Conservation (phyloP, 1,139 yeast genomes). For the Suhomyces bokatorum region DNA sequence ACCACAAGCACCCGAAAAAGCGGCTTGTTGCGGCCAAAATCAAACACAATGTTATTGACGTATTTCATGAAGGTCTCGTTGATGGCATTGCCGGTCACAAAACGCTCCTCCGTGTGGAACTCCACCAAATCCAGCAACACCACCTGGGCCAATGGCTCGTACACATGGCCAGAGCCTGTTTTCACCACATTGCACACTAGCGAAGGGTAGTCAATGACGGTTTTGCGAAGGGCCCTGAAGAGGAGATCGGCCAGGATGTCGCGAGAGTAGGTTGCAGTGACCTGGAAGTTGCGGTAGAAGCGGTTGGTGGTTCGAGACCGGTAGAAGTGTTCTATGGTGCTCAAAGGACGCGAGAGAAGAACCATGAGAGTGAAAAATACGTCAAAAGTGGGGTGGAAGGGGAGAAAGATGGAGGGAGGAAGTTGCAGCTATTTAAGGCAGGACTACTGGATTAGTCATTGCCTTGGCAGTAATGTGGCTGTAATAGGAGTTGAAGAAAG, state of each 20-base stretch:
- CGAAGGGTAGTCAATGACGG: slow-evolving; percentile 37
- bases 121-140: slow-evolving; percentile 29
- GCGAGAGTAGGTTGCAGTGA: slow-evolving; percentile 36
- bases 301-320: slow-evolving; percentile 34
- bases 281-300: slow-evolving; percentile 36
- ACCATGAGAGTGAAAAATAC: neutral
- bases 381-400: neutral
- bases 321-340: slow-evolving; percentile 38
- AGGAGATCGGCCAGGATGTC: slow-evolving; percentile 21
- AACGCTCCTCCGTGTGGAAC: slow-evolving; percentile 14
- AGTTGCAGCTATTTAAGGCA: too few species aligned
- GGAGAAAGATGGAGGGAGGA: too few species aligned
- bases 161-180: slow-evolving; percentile 18
- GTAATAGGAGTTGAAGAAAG: too few species aligned
- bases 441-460: neutral
- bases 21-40: slow-evolving; percentile 29
- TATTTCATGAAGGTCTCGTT: slow-evolving; percentile 32
- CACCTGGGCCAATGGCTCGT: slow-evolving; percentile 27
- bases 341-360: slow-evolving; percentile 24
- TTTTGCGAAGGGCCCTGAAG: slow-evolving; percentile 32
- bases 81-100: slow-evolving; percentile 21
- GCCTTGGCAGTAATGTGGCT: too few species aligned
- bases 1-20: slow-evolving; percentile 32
- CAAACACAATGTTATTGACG: slow-evolving; percentile 25
- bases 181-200: slow-evolving; percentile 34